phyloP scores from a whole-genome alignment of 352 stramenopile genomes.

The Pythium catenulatum region DNA sequence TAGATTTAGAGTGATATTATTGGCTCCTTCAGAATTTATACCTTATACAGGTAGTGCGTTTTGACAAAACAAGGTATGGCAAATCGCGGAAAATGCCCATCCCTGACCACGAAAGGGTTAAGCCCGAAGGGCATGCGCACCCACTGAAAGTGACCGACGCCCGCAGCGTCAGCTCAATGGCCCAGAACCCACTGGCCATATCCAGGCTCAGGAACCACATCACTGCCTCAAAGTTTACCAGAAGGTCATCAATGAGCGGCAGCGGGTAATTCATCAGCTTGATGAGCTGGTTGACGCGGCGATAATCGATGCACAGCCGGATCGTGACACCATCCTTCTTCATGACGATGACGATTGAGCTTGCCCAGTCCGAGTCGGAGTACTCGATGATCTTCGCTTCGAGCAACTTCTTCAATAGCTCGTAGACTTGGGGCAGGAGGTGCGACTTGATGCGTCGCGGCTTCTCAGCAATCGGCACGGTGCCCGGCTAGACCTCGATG shows the following conservation, averaged over 20 bases:
- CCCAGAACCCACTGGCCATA: conserved; percentile 50
- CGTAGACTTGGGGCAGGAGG: conserved; percentile 20
- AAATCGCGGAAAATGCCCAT: too few species aligned
- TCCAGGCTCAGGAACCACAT: conserved; percentile 45
- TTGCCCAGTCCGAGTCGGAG: conserved; percentile 48
- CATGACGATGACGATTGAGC: conserved; percentile 56
- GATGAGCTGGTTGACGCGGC: conserved; percentile 22
- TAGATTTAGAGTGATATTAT: too few species aligned
- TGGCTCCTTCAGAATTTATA: too few species aligned
- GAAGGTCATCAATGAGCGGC: conserved; percentile 38
- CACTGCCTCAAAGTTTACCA: conserved; percentile 32
- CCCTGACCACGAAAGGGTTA: too few species aligned
- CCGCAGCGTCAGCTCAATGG: conserved; percentile 18
- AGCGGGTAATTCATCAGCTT: conserved; percentile 48
- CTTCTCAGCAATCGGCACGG: conserved; percentile 19
- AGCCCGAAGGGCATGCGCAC: conserved; percentile 43
- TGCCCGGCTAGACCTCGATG: conserved; percentile 29
- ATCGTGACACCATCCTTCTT: conserved; percentile 49
- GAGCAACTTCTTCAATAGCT: conserved; percentile 34
- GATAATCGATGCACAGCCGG: conserved; percentile 55
- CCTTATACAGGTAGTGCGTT: too few species aligned
- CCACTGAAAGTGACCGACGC: conserved; percentile 57
- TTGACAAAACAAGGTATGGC: too few species aligned
- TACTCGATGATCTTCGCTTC: conserved; percentile 22
- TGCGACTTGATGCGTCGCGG: neutral